phyloP scores from a whole-genome alignment of 1,284 basidiomycete species.

The Moesziomyces sp. region DNA sequence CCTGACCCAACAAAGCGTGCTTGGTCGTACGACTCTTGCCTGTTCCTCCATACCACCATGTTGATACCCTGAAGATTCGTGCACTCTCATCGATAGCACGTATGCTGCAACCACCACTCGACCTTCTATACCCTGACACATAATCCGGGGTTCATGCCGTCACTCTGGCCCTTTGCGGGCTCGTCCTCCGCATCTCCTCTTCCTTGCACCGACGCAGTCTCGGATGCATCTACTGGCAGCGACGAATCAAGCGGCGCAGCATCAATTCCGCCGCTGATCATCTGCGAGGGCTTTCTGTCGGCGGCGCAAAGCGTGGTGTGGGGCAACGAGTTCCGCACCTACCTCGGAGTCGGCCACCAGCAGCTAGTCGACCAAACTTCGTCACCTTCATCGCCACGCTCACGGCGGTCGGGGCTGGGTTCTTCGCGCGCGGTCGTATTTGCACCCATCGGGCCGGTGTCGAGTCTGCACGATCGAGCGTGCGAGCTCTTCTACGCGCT shows the following conservation, averaged over 20 bases:
- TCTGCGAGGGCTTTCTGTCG: conserved; percentile 74
- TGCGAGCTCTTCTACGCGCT: conserved; percentile 74
- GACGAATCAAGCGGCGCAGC: not conserved
- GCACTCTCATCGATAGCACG: too few species aligned
- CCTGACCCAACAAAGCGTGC: not conserved
- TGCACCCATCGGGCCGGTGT: conserved; percentile 70
- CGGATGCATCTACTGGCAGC: not conserved
- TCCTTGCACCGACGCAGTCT: not conserved
- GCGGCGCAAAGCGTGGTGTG: conserved; percentile 70
- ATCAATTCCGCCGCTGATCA: conserved; percentile 70
- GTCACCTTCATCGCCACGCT: not conserved
- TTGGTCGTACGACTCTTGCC: too few species aligned
- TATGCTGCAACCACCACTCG: too few species aligned
- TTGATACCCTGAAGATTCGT: too few species aligned
- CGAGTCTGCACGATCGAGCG: conserved; percentile 74
- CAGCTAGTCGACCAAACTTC: conserved; percentile 22
- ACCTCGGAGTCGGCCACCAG: conserved; percentile 39
- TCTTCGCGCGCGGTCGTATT: conserved; percentile 25
- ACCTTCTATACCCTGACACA: too few species aligned
- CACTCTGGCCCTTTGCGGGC: too few species aligned
- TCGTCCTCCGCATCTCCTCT: too few species aligned
- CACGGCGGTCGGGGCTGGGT: conserved; percentile 7
- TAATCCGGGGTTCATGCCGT: too few species aligned
- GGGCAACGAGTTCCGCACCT: conserved; percentile 66
- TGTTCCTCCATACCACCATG: too few species aligned